phyloP scores from a whole-genome alignment of 768 basidiomycete species.

The Psilocybe tampanensis region DNA sequence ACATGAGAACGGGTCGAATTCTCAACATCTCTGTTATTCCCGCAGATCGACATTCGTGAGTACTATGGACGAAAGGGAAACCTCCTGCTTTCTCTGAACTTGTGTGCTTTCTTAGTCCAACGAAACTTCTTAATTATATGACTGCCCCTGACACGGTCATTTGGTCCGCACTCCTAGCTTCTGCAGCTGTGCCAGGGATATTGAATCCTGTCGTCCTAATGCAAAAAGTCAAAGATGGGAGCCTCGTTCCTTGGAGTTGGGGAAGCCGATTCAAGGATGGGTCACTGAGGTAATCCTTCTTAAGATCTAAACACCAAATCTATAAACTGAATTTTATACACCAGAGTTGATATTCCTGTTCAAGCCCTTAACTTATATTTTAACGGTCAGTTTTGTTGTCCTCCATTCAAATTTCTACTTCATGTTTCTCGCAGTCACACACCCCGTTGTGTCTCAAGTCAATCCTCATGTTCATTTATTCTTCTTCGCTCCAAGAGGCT shows the following conservation, averaged over 20 bases:
- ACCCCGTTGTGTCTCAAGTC: conserved; percentile 93
- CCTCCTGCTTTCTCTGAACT: conserved; percentile 14
- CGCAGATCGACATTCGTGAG: conserved; percentile 83
- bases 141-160: conserved; percentile 93
- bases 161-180: conserved; percentile 82
- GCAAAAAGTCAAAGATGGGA: conserved; percentile 84
- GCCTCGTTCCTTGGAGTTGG: conserved; percentile 90
- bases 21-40: conserved; percentile 94
- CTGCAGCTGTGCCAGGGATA: conserved; percentile 95
- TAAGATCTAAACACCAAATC: neutral
- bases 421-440: conserved; percentile 59
- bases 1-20: conserved; percentile 88
- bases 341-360: conserved; percentile 91
- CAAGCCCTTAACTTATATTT: conserved; percentile 89
- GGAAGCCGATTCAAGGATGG: conserved; percentile 95
- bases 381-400: conserved; percentile 53
- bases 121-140: conserved; percentile 93
- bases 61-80: neutral
- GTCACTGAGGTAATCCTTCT: conserved; percentile 63
- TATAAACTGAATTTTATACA: neutral
- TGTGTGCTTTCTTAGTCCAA: conserved; percentile 58
- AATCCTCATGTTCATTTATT: conserved; percentile 93
- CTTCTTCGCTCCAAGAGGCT: conserved; percentile 91
- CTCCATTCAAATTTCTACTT: neutral
- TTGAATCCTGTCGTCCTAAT: conserved; percentile 94